These are phyloP conservation scores for Allomyces macrogynus DNA, from an alignment of 192 early-diverging fungal genomes.

Conservation along the genomic window DNA sequence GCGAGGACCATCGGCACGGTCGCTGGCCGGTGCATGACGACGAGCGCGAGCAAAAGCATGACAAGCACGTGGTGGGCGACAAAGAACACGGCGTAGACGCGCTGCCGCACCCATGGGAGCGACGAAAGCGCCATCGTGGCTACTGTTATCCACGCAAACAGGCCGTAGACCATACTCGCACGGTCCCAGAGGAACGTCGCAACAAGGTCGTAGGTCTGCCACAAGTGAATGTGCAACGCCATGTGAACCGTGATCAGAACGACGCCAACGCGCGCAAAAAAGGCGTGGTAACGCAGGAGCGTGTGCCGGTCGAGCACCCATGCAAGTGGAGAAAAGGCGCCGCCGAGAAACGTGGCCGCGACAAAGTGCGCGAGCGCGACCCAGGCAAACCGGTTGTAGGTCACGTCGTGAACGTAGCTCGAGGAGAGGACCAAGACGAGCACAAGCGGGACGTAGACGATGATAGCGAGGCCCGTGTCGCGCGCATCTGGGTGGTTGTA, in stretches of 20 bases:
- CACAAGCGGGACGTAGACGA: background rate
- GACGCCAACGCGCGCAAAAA: background rate
- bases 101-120: background rate
- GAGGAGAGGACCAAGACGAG: background rate
- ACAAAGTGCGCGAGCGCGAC: background rate
- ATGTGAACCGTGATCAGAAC: background rate
- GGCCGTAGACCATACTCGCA: background rate
- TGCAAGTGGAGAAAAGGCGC: background rate
- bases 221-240: background rate
- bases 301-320: background rate
- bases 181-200: background rate
- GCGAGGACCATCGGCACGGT: background rate
- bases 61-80: background rate
- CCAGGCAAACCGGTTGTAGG: background rate
- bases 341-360: background rate
- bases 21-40: background rate
- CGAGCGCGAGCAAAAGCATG: background rate
- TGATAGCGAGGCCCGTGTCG: background rate
- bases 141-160: background rate
- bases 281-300: background rate
- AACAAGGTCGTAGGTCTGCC: background rate
- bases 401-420: background rate
- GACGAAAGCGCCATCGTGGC: background rate
- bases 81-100: background rate
- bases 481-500: background rate